Evolutionary conservation across 1,284 basidiomycete genomes (phyloP).

Genomic region (Moniliophthora roreri): DNA sequence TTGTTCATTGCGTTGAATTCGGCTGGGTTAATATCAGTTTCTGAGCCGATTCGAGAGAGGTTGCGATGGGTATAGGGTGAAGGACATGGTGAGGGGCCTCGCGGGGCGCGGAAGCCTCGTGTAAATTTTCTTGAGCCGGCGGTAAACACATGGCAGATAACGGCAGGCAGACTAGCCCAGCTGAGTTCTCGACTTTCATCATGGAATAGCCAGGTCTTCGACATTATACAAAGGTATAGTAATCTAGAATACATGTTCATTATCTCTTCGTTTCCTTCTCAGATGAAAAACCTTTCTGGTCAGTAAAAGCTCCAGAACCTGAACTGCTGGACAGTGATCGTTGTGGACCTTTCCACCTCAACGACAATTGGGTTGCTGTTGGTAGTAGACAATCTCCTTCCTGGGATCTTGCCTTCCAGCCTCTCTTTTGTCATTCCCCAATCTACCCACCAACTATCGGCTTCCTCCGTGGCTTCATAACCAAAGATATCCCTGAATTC

Average conservation of each 20-base stretch:
- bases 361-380: not conserved
- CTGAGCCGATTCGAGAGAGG: not conserved
- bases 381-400: not conserved
- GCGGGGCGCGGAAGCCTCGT: no score
- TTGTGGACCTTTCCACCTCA: not conserved
- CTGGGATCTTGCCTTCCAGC: not conserved
- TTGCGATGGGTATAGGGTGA: not conserved
- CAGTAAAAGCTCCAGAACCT: not conserved
- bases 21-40: not conserved
- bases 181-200: no score
- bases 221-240: no score
- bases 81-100: no score
- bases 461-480: slow-evolving; percentile 15
- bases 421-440: slow-evolving; percentile 10
- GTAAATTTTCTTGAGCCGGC: no score
- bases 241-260: no score
- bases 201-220: no score
- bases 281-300: not conserved
- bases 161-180: no score
- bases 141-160: no score
- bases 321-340: not conserved
- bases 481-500: slow-evolving; percentile 13
- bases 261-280: not conserved
- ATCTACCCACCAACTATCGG: slow-evolving; percentile 15
- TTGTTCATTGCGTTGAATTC: not conserved